Conservation (phyloP, 1,284 basidiomycete genomes). For the Irpex rosettiformis region DNA sequence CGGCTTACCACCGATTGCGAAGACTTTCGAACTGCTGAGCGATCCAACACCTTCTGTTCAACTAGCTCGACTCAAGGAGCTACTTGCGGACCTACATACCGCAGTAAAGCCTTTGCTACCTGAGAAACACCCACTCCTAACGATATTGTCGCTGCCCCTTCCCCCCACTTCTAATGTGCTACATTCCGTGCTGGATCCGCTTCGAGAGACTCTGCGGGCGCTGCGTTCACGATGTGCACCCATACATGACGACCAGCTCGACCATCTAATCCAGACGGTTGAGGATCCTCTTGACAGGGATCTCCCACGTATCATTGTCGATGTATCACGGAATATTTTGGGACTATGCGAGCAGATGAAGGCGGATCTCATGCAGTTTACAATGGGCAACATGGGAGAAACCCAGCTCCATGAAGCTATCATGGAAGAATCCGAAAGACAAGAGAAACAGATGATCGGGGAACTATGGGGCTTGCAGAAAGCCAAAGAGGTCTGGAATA, state of each 20-base stretch:
- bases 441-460: conserved; percentile 42
- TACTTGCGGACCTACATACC: conserved; percentile 51
- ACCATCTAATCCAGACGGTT: conserved; percentile 39
- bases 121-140: conserved; percentile 41
- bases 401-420: conserved; percentile 46
- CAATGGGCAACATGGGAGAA: conserved; percentile 61
- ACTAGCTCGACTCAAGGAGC: conserved; percentile 45
- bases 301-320: conserved; percentile 40
- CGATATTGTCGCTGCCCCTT: conserved; percentile 49
- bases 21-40: conserved; percentile 44
- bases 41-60: conserved; percentile 41
- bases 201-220: conserved; percentile 46
- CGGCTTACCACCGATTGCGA: background rate
- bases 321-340: conserved; percentile 44
- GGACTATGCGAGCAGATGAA: conserved; percentile 57
- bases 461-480: too few species aligned
- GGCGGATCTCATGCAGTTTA: conserved; percentile 57
- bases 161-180: conserved; percentile 65
- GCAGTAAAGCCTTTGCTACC: conserved; percentile 54
- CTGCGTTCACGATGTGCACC: conserved; percentile 64
- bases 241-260: conserved; percentile 51
- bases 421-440: conserved; percentile 43
- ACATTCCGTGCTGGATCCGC: conserved; percentile 46
- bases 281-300: conserved; percentile 29
- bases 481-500: too few species aligned